Evolutionary conservation across 768 basidiomycete species (phyloP).

Genomic region (Coprinopsis sp.): DNA sequence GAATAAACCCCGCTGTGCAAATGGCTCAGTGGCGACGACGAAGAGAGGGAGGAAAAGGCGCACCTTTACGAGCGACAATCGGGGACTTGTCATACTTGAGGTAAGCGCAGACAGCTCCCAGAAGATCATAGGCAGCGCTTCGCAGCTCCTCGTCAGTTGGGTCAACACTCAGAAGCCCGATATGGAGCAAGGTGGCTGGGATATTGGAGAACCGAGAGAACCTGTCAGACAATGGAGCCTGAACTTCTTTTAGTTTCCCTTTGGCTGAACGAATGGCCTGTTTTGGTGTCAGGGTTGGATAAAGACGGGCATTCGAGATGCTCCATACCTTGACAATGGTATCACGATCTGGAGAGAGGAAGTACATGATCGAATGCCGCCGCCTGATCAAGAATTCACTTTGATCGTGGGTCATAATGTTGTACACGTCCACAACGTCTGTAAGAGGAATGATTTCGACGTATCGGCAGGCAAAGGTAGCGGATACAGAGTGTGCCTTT

Average conservation of each 20-base stretch:
- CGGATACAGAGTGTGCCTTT: constrained; percentile 68
- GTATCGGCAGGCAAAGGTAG: constrained; percentile 64
- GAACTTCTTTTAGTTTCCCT: constrained; percentile 55
- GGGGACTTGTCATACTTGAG: constrained; percentile 74
- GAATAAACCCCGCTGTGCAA: constrained; percentile 59
- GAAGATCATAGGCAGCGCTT: constrained; percentile 71
- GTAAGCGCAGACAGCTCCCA: constrained; percentile 71
- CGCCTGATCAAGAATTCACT: constrained; percentile 80
- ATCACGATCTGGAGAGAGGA: constrained; percentile 67
- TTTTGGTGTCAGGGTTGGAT: constrained; percentile 3
- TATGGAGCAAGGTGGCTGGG: constrained; percentile 80
- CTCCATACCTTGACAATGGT: constrained; percentile 62
- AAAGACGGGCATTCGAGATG: not conserved
- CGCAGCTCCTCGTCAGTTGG: constrained; percentile 74
- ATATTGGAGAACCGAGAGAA: constrained; percentile 80
- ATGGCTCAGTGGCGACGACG: not conserved
- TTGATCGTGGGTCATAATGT: constrained; percentile 66
- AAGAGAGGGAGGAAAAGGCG: constrained; percentile 8
- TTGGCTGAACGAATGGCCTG: constrained; percentile 78
- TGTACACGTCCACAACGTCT: constrained; percentile 86
- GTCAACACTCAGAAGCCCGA: constrained; percentile 77
- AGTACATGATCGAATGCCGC: constrained; percentile 69
- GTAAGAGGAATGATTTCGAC: constrained; percentile 76
- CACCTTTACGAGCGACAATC: constrained; percentile 67
- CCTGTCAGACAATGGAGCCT: constrained; percentile 50